These are phyloP conservation scores for Kwoniella heveanensis DNA, from an alignment of 768 basidiomycete genomes.

Conservation along the genomic window DNA sequence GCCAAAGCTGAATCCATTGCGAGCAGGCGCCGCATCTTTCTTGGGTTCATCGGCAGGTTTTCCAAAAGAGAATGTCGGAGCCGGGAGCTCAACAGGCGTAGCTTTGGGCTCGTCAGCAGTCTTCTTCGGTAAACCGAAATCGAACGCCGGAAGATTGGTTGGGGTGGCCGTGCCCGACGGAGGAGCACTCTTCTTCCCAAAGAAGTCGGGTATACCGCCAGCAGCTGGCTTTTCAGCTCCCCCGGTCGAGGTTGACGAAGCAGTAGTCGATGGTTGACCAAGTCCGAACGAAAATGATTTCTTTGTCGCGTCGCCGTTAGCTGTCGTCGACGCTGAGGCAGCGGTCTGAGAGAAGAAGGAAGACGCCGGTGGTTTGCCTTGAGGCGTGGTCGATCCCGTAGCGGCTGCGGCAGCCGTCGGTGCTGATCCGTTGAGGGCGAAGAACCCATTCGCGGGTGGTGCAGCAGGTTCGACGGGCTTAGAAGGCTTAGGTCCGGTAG, in stretches of 20 bases:
- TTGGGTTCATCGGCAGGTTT: conserved; percentile 6
- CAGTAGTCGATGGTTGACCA: conserved; percentile 22
- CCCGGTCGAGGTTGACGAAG: background rate
- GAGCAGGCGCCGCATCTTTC: background rate
- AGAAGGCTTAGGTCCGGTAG: conserved; percentile 12
- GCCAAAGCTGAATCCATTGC: conserved; percentile 15
- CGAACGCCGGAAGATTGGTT: conserved; percentile 14
- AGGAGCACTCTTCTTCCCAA: conserved; percentile 22
- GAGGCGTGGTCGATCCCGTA: conserved; percentile 24
- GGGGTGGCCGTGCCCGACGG: conserved; percentile 30
- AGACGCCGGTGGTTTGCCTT: conserved; percentile 23
- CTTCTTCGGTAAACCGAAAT: conserved; percentile 26
- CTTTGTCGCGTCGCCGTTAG: conserved; percentile 16
- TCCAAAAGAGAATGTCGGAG: conserved; percentile 16
- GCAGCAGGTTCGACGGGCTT: conserved; percentile 8
- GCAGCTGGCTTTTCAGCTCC: background rate
- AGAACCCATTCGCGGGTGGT: conserved; percentile 21
- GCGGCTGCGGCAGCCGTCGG: conserved; percentile 9
- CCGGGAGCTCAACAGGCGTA: conserved; percentile 17
- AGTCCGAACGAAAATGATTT: conserved; percentile 27
- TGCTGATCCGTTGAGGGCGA: conserved; percentile 18
- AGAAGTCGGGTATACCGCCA: conserved; percentile 26
- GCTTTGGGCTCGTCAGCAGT: conserved; percentile 13
- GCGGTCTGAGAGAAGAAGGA: conserved; percentile 21
- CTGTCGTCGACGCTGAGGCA: background rate